phyloP scores from a whole-genome alignment of 2,329 filamentous ascomycete genomes.

The Cercospora citrullina region DNA sequence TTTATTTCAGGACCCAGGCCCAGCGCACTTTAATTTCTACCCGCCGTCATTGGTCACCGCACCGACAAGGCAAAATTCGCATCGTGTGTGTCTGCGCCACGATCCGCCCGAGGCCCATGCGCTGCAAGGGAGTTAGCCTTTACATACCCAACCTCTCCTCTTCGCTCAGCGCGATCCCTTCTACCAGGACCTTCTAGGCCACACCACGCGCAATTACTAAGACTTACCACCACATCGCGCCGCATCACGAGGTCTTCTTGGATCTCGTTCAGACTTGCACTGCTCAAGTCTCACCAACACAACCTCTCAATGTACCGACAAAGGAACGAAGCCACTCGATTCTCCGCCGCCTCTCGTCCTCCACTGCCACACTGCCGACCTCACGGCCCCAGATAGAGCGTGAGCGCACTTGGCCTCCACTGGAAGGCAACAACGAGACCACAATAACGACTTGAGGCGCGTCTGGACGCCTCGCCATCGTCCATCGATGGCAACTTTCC shows the following conservation, averaged over 20 bases:
- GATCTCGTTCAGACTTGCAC: conserved; percentile 21
- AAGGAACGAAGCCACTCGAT: conserved; percentile 28
- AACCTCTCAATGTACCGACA: conserved; percentile 36
- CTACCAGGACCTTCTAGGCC: conserved; percentile 16
- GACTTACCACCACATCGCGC: background rate
- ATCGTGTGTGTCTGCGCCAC: conserved; percentile 6
- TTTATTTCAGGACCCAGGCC: background rate
- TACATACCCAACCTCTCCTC: conserved; percentile 10
- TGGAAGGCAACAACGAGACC: conserved; percentile 16
- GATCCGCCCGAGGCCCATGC: conserved; percentile 7
- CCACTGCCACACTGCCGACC: conserved; percentile 34
- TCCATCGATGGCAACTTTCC: conserved; percentile 37
- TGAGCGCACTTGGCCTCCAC: conserved; percentile 2
- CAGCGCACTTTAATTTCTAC: background rate
- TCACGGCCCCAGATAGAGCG: conserved; percentile 31
- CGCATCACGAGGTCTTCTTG: conserved; percentile 17
- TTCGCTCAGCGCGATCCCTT: background rate
- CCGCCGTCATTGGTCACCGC: background rate
- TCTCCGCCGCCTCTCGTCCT: conserved; percentile 34
- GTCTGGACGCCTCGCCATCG: conserved; percentile 40
- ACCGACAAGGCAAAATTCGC: conserved; percentile 3
- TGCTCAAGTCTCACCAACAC: conserved; percentile 14
- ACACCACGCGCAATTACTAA: conserved; percentile 22
- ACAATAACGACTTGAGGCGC: conserved; percentile 33
- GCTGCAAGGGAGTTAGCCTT: conserved; percentile 11